Evolutionary conservation across 148 eudicot genomes (phyloP).

Genomic region (Rhododendron mucronatum): DNA sequence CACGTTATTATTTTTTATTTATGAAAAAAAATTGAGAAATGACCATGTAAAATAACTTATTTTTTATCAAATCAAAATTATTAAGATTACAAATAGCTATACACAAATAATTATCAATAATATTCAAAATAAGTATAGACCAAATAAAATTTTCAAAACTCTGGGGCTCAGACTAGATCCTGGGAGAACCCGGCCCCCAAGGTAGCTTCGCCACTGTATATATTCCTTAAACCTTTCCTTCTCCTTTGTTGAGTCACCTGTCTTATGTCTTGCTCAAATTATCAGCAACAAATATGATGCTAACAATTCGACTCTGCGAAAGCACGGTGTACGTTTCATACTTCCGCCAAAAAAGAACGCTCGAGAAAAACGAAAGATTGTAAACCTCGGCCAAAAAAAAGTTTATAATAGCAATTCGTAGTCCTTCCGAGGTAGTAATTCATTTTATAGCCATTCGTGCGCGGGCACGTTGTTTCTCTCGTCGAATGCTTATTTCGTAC

Average conservation of each 20-base stretch:
- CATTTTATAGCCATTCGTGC: not conserved
- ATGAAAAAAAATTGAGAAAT: too few species aligned
- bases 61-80: too few species aligned
- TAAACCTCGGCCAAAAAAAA: not conserved
- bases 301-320: not conserved
- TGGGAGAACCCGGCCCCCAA: too few species aligned
- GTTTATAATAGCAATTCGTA: too few species aligned
- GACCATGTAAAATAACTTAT: too few species aligned
- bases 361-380: not conserved
- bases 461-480: not conserved
- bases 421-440: not conserved
- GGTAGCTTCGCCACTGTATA: too few species aligned
- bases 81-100: too few species aligned
- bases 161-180: too few species aligned
- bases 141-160: too few species aligned
- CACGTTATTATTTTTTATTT: too few species aligned
- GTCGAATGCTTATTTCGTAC: not conserved
- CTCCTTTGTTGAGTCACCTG: not conserved
- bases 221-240: not conserved
- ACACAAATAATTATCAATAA: too few species aligned
- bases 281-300: not conserved
- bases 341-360: not conserved
- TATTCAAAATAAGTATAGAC: too few species aligned
- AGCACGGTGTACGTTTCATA: not conserved
- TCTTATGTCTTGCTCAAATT: not conserved